phyloP scores from a whole-genome alignment of 1,139 yeast genomes.

The Nakaseomyces sp. region DNA sequence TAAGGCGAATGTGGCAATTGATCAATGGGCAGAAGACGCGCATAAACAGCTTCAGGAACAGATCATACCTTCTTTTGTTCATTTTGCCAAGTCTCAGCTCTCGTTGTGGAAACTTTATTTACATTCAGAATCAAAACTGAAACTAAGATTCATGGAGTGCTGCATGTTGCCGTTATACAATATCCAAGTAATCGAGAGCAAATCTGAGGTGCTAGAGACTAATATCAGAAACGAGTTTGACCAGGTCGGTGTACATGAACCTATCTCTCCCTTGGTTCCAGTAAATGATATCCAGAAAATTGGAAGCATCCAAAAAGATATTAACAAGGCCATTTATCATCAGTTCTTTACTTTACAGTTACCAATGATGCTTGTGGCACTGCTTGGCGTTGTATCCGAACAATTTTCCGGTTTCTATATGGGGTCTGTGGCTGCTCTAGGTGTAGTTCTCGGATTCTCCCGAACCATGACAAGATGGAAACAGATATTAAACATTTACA shows the following conservation, averaged over 20 bases:
- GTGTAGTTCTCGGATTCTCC: constrained; percentile 28
- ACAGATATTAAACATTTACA: background rate
- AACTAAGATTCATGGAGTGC: constrained; percentile 26
- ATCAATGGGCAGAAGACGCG: constrained; percentile 27
- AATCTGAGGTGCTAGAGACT: background rate
- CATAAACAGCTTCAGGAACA: constrained; percentile 26
- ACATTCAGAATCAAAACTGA: constrained; percentile 22
- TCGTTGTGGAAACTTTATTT: constrained; percentile 17
- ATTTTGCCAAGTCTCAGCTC: constrained; percentile 14
- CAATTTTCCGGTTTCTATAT: constrained; percentile 28
- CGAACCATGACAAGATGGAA: constrained; percentile 19
- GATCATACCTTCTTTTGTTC: constrained; percentile 20
- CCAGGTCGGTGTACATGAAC: constrained; percentile 7
- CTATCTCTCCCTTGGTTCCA: constrained; percentile 6
- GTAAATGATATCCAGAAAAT: constrained; percentile 17
- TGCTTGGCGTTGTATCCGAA: constrained; percentile 23
- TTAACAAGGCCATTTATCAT: constrained; percentile 20
- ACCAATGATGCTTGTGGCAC: constrained; percentile 25
- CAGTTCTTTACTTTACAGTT: constrained; percentile 29
- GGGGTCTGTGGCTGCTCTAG: constrained; percentile 29
- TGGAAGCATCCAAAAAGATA: constrained; percentile 21
- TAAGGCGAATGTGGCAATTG: constrained; percentile 17
- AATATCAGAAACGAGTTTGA: constrained; percentile 1
- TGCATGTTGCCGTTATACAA: constrained; percentile 21
- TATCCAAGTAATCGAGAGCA: constrained; percentile 7